Conservation (phyloP, 768 basidiomycete species). For the Cubamyces sp. region DNA sequence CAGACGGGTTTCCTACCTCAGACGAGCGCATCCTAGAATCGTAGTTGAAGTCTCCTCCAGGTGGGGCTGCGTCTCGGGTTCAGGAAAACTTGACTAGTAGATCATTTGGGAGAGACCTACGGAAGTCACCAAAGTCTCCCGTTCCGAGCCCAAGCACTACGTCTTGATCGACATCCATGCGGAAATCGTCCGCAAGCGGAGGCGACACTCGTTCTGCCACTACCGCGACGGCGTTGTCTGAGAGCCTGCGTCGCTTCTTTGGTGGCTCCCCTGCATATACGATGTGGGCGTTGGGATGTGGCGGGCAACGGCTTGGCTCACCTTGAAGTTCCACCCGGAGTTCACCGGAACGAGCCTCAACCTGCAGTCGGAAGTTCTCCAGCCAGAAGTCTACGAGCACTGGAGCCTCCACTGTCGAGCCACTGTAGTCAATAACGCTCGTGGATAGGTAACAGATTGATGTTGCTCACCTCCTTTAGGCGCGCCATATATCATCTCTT, state of each 20-base stretch:
- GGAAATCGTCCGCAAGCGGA: neutral
- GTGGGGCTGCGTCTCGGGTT: neutral
- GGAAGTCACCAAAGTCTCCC: slow-evolving; percentile 18
- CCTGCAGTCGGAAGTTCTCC: slow-evolving; percentile 69
- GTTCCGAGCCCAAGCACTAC: slow-evolving; percentile 30
- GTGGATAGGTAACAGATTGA: neutral
- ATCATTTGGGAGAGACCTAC: slow-evolving; percentile 2
- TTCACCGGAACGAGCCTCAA: slow-evolving; percentile 59
- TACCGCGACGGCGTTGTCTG: slow-evolving; percentile 18
- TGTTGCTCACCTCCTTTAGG: slow-evolving; percentile 61
- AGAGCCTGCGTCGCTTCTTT: slow-evolving; percentile 52
- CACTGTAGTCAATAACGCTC: neutral
- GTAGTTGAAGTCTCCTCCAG: slow-evolving; percentile 15
- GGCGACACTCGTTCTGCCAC: neutral
- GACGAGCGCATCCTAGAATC: slow-evolving; percentile 53
- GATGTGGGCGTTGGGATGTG: too few species aligned
- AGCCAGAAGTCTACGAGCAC: slow-evolving; percentile 77
- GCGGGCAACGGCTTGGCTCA: slow-evolving; percentile 15
- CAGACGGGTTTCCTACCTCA: slow-evolving; percentile 47
- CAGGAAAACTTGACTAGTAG: neutral
- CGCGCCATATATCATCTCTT: slow-evolving; percentile 68
- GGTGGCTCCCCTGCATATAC: slow-evolving; percentile 44
- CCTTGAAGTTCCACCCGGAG: slow-evolving; percentile 46
- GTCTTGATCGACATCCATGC: slow-evolving; percentile 30
- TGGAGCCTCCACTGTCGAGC: slow-evolving; percentile 60